Base-by-base conservation (phyloP, 495 filamentous ascomycete genomes). In the Penicillium samsonianum region DNA sequence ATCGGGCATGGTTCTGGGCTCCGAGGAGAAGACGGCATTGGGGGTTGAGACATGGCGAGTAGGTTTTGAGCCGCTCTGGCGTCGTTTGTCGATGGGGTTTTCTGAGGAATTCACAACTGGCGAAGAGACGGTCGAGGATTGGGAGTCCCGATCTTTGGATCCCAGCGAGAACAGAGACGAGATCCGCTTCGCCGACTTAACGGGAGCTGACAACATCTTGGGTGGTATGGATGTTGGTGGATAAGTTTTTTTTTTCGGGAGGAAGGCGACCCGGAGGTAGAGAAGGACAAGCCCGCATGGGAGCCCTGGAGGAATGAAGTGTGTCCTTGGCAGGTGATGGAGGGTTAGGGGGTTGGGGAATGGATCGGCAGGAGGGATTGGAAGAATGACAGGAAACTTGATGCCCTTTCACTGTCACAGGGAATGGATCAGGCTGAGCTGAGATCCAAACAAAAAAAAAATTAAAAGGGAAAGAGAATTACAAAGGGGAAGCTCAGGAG, bases 171-270 rank as follows among this genome's bases (percentile, higher is more conserved):
- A 78, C 30, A 80, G 71, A 38, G 77, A 80, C 11, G 76, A 78
- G 50, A 80, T 78, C 59, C 77, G 77, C 70, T 78, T 76, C 57
- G 77, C 75, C 60, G 76, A 75, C 62, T 78, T 80, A 59, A 74
- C 73, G 48, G 75, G 77, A 72, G 73, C 76, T 26, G 75, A 78
- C 64, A 78, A 66, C 75, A 79, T 79, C 51, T 58, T 74, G 55
- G 41, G 45, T 57, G 54, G 45, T 53, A 17, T 1, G 17, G 19
- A 37, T 31, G 30, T 46, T 26, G 59, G 35, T 35, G 49, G 41
- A 54, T 38, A 42, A 43, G 60, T 30, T 42, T 31, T 40, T 12
- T 31, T 3, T 33, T 33, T 10, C 31, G 43, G 37, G 49, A 53
- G 14, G 41, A 41, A 20, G 59, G 52, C 9, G 19, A 53, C 42